Percentiles rank a stretch among this genome's conserved stretches.
Evolutionary conservation across 495 filamentous ascomycete genomes (phyloP).

Genomic region (Mytilinidion resinicola): DNA sequence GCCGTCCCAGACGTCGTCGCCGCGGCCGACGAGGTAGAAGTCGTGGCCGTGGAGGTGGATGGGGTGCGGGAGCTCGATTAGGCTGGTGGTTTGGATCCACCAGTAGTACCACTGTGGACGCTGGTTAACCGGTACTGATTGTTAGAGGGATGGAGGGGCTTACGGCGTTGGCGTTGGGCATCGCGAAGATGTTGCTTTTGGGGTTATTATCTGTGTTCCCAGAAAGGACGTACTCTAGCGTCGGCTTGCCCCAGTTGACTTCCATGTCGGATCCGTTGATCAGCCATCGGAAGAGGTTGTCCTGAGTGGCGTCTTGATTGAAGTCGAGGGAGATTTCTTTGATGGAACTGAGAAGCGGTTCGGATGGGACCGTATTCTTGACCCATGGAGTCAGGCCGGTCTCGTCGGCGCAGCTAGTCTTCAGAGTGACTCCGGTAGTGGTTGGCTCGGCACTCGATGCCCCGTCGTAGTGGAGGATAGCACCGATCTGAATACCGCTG

Average conservation of each 20-base stretch:
- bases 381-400: slow-evolving; percentile 23
- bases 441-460: slow-evolving; percentile 11
- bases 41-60: slow-evolving; percentile 39
- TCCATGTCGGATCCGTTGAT: slow-evolving; percentile 33
- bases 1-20: slow-evolving; percentile 26
- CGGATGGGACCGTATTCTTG: slow-evolving; percentile 27
- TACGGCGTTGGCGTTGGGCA: slow-evolving; percentile 20
- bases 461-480: slow-evolving; percentile 20
- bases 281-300: slow-evolving; percentile 33
- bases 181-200: slow-evolving; percentile 33
- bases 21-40: slow-evolving; percentile 30
- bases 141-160: background rate
- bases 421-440: slow-evolving; percentile 14
- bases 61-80: slow-evolving; percentile 28
- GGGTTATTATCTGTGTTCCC: slow-evolving; percentile 25
- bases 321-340: slow-evolving; percentile 28
- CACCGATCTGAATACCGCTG: slow-evolving; percentile 13
- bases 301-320: slow-evolving; percentile 14
- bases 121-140: background rate
- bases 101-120: slow-evolving; percentile 34
- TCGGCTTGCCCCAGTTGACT: slow-evolving; percentile 34
- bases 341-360: slow-evolving; percentile 13
- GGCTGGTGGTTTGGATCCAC: slow-evolving; percentile 32
- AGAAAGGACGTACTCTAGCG: slow-evolving; percentile 26
- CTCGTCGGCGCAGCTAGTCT: slow-evolving; percentile 19